phyloP scores from a whole-genome alignment of 2,329 filamentous ascomycete genomes.

The Chrysoporthe puriensis region DNA sequence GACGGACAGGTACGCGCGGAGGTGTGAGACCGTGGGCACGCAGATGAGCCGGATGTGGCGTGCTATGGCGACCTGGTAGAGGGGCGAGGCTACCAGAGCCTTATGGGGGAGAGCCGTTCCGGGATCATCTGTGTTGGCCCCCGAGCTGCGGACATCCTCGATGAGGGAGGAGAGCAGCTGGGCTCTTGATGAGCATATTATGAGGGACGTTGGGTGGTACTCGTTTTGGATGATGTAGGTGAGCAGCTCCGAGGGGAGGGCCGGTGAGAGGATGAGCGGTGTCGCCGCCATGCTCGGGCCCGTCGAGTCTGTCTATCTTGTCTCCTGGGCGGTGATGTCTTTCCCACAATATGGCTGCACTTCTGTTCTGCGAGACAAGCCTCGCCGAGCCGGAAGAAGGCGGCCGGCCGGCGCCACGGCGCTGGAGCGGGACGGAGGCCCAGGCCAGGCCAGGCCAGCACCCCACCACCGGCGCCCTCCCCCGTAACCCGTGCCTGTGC shows the following conservation, averaged over 20 bases:
- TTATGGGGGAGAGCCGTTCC: neutral
- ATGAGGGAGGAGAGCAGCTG: constrained; percentile 67
- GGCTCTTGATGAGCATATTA: constrained; percentile 70
- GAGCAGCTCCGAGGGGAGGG: constrained; percentile 65
- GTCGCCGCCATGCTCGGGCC: constrained; percentile 16
- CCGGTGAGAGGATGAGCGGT: constrained; percentile 54
- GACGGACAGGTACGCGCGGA: constrained; percentile 74
- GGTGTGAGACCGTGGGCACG: constrained; percentile 73
- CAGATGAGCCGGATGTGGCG: constrained; percentile 73
- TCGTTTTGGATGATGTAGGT: constrained; percentile 63
- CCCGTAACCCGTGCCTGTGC: neutral
- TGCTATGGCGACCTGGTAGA: constrained; percentile 71
- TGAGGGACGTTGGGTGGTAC: constrained; percentile 62
- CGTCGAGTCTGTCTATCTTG: neutral
- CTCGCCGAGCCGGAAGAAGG: neutral
- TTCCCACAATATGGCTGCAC: neutral
- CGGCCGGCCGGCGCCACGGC: neutral
- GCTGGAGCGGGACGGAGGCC: neutral
- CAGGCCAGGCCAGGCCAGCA: neutral
- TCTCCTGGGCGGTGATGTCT: neutral
- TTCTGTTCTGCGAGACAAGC: neutral
- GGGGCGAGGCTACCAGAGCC: constrained; percentile 61
- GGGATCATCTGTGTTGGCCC: neutral
- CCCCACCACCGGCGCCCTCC: neutral
- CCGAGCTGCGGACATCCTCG: constrained; percentile 44